phyloP scores from a whole-genome alignment of 2,329 filamentous ascomycete genomes.

The Pyrenophora graminea region DNA sequence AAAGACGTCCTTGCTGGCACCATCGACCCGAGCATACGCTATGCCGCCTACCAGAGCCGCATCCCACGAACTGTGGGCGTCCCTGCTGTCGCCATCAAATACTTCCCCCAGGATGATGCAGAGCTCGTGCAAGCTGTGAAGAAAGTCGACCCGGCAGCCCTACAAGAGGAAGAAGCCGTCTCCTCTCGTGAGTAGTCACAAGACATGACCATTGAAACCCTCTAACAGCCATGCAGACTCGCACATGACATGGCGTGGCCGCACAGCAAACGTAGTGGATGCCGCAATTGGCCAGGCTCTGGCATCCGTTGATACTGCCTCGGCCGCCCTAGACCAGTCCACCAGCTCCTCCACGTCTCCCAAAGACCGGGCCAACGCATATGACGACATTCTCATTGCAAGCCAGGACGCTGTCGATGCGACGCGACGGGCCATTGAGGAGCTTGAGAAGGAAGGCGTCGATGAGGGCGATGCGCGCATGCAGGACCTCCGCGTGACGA shows the following conservation, averaged over 20 bases:
- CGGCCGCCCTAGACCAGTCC: constrained; percentile 55
- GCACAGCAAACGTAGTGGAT: constrained; percentile 87
- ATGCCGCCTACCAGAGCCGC: constrained; percentile 89
- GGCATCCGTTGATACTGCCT: constrained; percentile 65
- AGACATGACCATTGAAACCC: background rate
- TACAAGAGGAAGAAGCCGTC: constrained; percentile 54
- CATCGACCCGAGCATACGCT: constrained; percentile 90
- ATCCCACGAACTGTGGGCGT: constrained; percentile 84
- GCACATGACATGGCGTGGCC: constrained; percentile 81
- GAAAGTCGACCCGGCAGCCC: constrained; percentile 63
- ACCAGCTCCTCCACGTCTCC: constrained; percentile 49
- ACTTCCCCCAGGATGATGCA: constrained; percentile 70
- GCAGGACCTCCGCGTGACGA: constrained; percentile 90
- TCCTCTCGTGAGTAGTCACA: constrained; percentile 55
- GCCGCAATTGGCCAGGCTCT: constrained; percentile 87
- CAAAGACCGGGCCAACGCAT: constrained; percentile 79
- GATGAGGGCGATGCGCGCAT: constrained; percentile 82
- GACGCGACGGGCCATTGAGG: constrained; percentile 90
- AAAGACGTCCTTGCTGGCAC: constrained; percentile 84
- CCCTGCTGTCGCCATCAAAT: constrained; percentile 74
- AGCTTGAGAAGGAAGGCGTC: constrained; percentile 80
- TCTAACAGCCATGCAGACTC: constrained; percentile 44
- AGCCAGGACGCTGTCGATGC: constrained; percentile 94
- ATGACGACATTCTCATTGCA: constrained; percentile 86
- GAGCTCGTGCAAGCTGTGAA: constrained; percentile 70